A percentile compares a stretch with the other conserved stretches of the same genome.
These are phyloP conservation scores for Eucalyptus lansdowneana DNA, from an alignment of 345 rosid genomes.

Conservation along the genomic window DNA sequence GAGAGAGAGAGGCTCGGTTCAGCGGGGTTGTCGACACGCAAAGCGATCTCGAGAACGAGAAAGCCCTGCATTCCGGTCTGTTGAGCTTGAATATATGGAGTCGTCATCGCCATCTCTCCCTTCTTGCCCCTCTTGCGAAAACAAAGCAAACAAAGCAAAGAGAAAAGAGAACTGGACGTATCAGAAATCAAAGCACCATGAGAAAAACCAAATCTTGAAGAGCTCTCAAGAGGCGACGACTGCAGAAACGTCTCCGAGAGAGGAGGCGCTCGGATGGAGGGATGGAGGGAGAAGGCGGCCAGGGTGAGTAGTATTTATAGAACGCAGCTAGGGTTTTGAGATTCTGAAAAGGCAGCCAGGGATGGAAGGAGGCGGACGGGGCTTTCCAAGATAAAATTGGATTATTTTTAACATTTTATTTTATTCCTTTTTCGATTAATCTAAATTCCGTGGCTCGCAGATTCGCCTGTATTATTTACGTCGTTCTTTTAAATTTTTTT, in stretches of 20 bases:
- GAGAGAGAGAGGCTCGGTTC: slow-evolving; percentile 44
- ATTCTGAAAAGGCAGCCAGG: not conserved
- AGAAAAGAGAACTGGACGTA: not conserved
- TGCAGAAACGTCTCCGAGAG: not conserved
- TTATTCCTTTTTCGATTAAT: not conserved
- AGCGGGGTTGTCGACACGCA: slow-evolving; percentile 84
- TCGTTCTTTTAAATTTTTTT: too few species aligned
- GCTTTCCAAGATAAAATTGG: not conserved
- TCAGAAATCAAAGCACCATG: not conserved
- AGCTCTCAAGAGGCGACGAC: not conserved
- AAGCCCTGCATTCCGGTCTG: slow-evolving; percentile 94
- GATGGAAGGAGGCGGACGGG: not conserved
- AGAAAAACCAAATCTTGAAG: not conserved
- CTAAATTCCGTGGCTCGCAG: not conserved
- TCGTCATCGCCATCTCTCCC: slow-evolving; percentile 51
- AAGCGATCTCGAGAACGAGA: slow-evolving; percentile 10
- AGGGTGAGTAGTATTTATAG: not conserved
- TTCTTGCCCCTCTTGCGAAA: not conserved
- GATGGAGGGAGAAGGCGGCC: not conserved
- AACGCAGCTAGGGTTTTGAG: not conserved
- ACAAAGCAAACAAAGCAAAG: not conserved
- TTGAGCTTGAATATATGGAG: slow-evolving; percentile 88
- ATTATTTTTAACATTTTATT: not conserved
- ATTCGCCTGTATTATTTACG: too few species aligned
- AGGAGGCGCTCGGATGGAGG: not conserved